Evolutionary conservation across 352 stramenopile species (phyloP).

Genomic region (Phytopythium delawarense): DNA sequence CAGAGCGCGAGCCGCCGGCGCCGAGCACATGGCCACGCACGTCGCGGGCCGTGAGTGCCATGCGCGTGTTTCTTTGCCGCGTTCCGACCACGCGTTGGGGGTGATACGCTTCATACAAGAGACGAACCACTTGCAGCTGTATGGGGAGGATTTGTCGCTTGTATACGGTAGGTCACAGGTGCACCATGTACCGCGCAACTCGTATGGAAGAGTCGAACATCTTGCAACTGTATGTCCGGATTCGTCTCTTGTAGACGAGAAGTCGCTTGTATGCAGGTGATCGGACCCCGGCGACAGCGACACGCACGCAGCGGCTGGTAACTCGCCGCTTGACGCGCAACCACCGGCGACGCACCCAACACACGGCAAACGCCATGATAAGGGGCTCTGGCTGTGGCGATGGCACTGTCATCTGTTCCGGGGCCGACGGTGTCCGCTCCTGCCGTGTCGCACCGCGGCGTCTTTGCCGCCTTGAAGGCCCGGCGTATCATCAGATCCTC

Average conservation of each 20-base stretch:
- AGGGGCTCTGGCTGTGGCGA: no score
- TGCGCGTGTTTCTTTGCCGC: background rate
- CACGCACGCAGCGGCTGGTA: background rate
- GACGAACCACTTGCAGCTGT: background rate
- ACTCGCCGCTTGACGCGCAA: conserved; percentile 1
- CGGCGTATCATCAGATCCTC: no score
- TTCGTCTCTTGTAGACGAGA: background rate
- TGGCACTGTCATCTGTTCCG: no score
- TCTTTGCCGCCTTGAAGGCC: background rate
- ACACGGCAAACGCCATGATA: no score
- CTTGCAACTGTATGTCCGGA: background rate
- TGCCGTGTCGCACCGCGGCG: conserved; percentile 1
- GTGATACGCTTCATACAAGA: background rate
- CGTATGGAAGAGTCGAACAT: no score
- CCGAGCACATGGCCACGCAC: conserved; percentile 1
- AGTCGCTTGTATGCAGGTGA: background rate
- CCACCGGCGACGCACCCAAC: background rate
- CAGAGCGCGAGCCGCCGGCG: no score
- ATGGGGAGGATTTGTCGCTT: no score
- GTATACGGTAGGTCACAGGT: no score
- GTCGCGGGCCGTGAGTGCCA: background rate
- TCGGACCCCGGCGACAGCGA: background rate
- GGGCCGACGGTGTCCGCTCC: background rate
- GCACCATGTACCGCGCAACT: no score
- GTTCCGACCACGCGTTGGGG: background rate